These are phyloP conservation scores for Aspergillus novoparasiticus DNA, from an alignment of 2,329 filamentous ascomycete genomes.

Conservation along the genomic window DNA sequence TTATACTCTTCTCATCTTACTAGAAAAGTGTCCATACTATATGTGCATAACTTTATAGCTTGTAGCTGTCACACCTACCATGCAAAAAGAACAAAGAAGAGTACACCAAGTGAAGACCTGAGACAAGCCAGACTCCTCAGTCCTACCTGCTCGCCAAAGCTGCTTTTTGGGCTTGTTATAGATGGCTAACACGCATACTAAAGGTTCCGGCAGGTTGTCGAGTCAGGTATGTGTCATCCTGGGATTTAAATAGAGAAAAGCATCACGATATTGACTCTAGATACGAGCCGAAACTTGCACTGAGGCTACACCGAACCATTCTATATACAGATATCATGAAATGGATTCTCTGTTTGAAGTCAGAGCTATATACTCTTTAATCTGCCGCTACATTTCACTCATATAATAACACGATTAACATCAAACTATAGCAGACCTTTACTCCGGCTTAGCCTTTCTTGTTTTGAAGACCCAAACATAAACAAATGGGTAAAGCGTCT, in stretches of 20 bases:
- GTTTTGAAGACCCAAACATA: background rate
- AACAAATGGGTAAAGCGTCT: constrained; percentile 23
- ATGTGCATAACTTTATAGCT: background rate
- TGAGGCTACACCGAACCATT: too few species aligned
- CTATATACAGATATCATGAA: too few species aligned
- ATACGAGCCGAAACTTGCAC: too few species aligned
- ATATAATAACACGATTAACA: background rate
- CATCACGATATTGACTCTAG: too few species aligned
- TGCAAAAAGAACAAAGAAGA: background rate
- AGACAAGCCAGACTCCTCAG: background rate
- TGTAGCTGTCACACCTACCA: background rate
- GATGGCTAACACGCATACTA: too few species aligned
- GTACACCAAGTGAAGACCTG: background rate
- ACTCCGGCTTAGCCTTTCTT: background rate
- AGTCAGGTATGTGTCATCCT: too few species aligned
- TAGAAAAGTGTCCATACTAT: background rate
- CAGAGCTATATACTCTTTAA: background rate
- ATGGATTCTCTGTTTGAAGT: too few species aligned
- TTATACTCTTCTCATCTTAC: background rate
- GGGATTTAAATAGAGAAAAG: too few species aligned
- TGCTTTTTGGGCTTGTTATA: too few species aligned
- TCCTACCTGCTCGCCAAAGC: too few species aligned
- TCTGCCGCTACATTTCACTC: background rate
- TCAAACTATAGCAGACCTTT: background rate
- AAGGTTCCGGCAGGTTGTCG: too few species aligned